Evolutionary conservation across 2,329 filamentous ascomycete genomes (phyloP), one percentile per base, ranked within the genome.

Genomic region (Albophoma yamanashiensis): DNA sequence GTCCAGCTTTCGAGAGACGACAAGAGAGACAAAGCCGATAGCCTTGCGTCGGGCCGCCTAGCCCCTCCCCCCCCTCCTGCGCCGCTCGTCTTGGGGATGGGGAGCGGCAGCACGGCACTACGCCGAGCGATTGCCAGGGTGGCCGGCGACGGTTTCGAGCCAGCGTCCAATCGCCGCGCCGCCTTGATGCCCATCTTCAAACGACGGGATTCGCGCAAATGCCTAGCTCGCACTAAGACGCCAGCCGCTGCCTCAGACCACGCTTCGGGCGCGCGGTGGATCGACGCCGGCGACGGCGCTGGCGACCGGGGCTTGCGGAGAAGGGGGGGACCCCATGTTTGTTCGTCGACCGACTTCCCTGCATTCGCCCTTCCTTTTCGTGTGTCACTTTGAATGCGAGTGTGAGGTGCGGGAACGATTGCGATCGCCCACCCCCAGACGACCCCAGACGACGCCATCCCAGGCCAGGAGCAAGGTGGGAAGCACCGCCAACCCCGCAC

Each of bases 401-500:
- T 64, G 61, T 67, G 67, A 69, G 68, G 69, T 71, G 69, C 69
- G 69, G 69, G 69, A 71, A 55, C 61, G 61, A 61, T 61, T 61
- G 61, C 67, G 69, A 71, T 71, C 68, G 67, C 64, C 67, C 67
- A 65, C 68, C 67, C 67, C 67, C 66, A 64, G 66, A 68, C 64
- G 58, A 65, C 65, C 66, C 67, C 67, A 53, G 36, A 38, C 36
- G 11, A 2, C 55, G 50, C 38, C 34, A 43, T 27, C 15, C 47
- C 47, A 12, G 47, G 47, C 47, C 45, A 31, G n/a, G n/a, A n/a
- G n/a, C n/a, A n/a, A n/a, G 55, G 55, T 40, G 17, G 36, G 9
- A 36, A 36, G 34, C 34, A n/a, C 27, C 31, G 12, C 31, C 50
- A 36, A 12, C 50, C 50, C 50, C 50, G 50, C 50, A 36, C 50